Evolutionary conservation across 352 stramenopile species (phyloP).

Genomic region (Pythium vanterpoolii): DNA sequence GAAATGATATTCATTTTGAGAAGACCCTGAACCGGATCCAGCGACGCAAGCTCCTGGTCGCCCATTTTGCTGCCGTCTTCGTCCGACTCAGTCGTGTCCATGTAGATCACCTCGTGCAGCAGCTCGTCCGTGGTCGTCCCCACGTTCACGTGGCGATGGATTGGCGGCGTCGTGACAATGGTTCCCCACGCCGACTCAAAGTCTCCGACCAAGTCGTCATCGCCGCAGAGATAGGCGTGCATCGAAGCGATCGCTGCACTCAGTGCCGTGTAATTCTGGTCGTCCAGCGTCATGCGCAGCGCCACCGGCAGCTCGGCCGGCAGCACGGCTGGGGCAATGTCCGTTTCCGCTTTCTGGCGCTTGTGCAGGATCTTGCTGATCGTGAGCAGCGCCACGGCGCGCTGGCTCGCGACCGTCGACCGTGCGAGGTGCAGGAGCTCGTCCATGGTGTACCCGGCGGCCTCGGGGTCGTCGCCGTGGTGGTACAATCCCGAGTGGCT

Average conservation of each 20-base stretch:
- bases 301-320: conserved; percentile 26
- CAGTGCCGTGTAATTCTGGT: conserved; percentile 35
- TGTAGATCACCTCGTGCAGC: conserved; percentile 25
- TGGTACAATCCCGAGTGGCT: conserved; percentile 74
- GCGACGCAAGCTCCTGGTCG: conserved; percentile 26
- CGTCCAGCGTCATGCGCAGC: conserved; percentile 30
- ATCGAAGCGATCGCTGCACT: conserved; percentile 26
- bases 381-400: conserved; percentile 55
- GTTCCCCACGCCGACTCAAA: conserved; percentile 8
- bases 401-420: conserved; percentile 69
- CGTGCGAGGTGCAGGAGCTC: conserved; percentile 72
- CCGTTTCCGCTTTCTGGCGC: conserved; percentile 25
- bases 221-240: conserved; percentile 24
- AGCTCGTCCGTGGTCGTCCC: conserved; percentile 19
- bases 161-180: conserved; percentile 7
- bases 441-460: conserved; percentile 65
- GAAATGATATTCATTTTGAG: conserved; percentile 30
- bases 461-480: conserved; percentile 70
- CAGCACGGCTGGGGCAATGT: conserved; percentile 17
- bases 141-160: conserved; percentile 20
- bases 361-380: conserved; percentile 61
- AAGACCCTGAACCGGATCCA: conserved; percentile 31
- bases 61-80: conserved; percentile 24
- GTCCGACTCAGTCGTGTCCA: conserved; percentile 21
- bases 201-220: background rate